A percentile compares a stretch with the other conserved stretches of the same genome.
phyloP scores from a whole-genome alignment of 78 protist species.

The Isochrysis galbana region DNA sequence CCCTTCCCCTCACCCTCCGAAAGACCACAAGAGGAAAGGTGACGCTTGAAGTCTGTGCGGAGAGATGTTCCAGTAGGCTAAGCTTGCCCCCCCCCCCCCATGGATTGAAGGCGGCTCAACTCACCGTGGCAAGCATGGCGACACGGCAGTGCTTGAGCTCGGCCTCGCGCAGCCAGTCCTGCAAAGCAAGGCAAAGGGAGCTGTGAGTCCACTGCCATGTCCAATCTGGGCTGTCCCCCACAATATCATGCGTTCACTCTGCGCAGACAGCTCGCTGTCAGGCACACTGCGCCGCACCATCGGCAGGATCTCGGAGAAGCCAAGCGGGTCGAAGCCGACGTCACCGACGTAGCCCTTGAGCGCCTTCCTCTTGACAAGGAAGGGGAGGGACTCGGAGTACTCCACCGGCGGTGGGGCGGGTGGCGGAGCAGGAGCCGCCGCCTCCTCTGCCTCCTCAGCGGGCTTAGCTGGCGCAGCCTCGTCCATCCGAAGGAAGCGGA shows the following conservation, averaged over 20 bases:
- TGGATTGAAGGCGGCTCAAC: too few species aligned
- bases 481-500: neutral
- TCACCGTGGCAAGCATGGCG: neutral
- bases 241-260: too few species aligned
- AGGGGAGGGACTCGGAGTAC: neutral
- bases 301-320: slow-evolving; percentile 7
- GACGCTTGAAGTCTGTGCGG: too few species aligned
- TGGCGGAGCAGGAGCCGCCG: neutral
- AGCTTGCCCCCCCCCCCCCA: too few species aligned
- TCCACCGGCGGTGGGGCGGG: slow-evolving; percentile 2
- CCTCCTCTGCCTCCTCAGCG: neutral
- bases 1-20: neutral
- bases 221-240: too few species aligned
- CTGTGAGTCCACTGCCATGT: too few species aligned
- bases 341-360: neutral
- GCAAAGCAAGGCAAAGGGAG: neutral
- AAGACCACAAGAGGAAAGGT: too few species aligned
- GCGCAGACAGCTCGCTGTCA: neutral
- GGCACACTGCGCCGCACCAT: neutral
- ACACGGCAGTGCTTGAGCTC: slow-evolving; percentile 20
- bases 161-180: slow-evolving; percentile 35
- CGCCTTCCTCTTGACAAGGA: neutral
- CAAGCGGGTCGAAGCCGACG: slow-evolving; percentile 20
- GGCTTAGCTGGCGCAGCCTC: neutral
- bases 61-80: too few species aligned